Conservation (phyloP, 2,329 filamentous ascomycete species). For the Aspergillus sp. region DNA sequence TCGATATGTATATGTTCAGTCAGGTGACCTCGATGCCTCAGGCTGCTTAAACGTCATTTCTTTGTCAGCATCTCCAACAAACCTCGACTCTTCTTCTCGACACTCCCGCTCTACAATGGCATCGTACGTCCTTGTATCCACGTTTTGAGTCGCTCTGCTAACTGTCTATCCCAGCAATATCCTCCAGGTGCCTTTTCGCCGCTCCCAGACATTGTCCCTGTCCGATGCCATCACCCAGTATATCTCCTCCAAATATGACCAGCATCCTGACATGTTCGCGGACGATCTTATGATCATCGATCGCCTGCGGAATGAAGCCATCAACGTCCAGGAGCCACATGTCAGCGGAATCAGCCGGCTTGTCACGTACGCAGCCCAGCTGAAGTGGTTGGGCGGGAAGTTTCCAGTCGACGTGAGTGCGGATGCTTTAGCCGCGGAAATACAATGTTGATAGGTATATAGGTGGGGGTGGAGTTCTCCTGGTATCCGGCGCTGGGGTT, state of each 20-base stretch:
- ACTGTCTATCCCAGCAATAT: slow-evolving; percentile 30
- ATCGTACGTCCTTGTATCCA: slow-evolving; percentile 20
- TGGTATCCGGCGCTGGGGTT: slow-evolving; percentile 95
- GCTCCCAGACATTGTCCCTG: slow-evolving; percentile 68
- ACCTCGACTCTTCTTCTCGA: slow-evolving; percentile 5
- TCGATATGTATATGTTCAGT: no score
- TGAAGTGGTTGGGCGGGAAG: slow-evolving; percentile 88
- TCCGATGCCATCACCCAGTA: slow-evolving; percentile 82
- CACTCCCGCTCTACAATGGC: slow-evolving; percentile 19
- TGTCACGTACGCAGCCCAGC: slow-evolving; percentile 82
- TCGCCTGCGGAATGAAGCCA: slow-evolving; percentile 69
- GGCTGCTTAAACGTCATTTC: slow-evolving; percentile 20
- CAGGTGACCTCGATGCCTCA: slow-evolving; percentile 6
- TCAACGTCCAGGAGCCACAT: slow-evolving; percentile 82
- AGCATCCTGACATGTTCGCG: slow-evolving; percentile 93
- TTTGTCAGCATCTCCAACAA: slow-evolving; percentile 20
- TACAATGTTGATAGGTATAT: slow-evolving; percentile 6
- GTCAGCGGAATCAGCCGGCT: slow-evolving; percentile 76
- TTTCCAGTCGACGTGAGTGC: slow-evolving; percentile 79
- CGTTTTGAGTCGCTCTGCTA: background rate
- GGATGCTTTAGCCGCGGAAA: slow-evolving; percentile 1
- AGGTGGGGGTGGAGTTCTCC: slow-evolving; percentile 89
- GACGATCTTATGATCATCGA: slow-evolving; percentile 83
- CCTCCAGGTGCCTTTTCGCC: slow-evolving; percentile 78
- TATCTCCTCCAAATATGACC: slow-evolving; percentile 96